Percentiles rank a stretch among this genome's conserved stretches.
Conservation (phyloP, 202 grass and related monocot species). For the Setaria viridis region DNA sequence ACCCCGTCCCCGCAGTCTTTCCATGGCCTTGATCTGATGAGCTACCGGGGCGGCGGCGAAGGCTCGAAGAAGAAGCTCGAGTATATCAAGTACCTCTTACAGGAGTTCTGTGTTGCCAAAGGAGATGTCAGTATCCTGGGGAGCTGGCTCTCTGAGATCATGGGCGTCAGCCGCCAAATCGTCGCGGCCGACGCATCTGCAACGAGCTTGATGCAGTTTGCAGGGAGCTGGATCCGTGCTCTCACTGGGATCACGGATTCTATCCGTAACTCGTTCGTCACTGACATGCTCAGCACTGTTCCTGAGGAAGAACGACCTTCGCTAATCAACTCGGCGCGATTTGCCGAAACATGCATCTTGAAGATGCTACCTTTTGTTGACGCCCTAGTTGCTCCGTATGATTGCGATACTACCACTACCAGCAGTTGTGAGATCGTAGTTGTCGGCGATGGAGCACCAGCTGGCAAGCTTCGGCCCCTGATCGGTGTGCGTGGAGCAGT, state of each 20-base stretch:
- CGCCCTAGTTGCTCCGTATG: not conserved
- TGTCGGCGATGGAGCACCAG: not conserved
- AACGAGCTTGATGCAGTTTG: not conserved
- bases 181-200: not conserved
- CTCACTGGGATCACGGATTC: not conserved
- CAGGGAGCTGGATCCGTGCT: not conserved
- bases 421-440: too few species aligned
- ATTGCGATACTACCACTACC: too few species aligned
- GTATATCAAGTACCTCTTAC: not conserved
- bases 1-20: not conserved
- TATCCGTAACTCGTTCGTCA: not conserved
- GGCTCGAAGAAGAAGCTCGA: too few species aligned
- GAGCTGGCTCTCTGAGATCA: not conserved
- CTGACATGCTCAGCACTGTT: not conserved
- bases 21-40: not conserved
- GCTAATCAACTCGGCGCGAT: not conserved
- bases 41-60: not conserved
- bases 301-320: not conserved
- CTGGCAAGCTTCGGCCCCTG: not conserved
- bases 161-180: not conserved
- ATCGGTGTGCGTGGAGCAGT: not conserved
- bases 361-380: conserved; percentile 15
- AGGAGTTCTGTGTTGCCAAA: not conserved
- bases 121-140: not conserved
- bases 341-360: not conserved